Conservation (phyloP, 225 moss, liverwort and hornwort species). For the Polytrichum formosum region DNA sequence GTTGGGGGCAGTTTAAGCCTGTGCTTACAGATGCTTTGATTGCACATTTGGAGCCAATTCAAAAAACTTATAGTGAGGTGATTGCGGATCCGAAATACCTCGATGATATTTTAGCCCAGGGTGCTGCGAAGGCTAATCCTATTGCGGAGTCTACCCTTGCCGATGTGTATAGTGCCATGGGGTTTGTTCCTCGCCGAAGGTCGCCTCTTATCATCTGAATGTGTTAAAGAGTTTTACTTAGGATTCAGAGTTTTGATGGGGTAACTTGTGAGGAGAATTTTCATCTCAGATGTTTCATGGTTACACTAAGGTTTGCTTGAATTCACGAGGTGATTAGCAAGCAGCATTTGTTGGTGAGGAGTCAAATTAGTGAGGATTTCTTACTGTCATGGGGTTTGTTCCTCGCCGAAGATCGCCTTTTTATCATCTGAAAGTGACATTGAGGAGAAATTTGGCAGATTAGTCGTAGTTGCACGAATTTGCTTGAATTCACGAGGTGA, state of each 20-base stretch:
- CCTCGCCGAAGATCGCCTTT: constrained; percentile 37
- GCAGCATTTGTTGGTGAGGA: too few species aligned
- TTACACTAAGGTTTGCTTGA: too few species aligned
- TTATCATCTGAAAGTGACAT: too few species aligned
- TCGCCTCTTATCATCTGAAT: not conserved
- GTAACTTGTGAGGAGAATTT: too few species aligned
- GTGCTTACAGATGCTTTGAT: constrained; percentile 74
- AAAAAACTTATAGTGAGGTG: constrained; percentile 80
- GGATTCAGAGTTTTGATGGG: too few species aligned
- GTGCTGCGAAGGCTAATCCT: constrained; percentile 77
- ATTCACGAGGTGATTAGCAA: too few species aligned
- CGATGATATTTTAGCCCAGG: constrained; percentile 68
- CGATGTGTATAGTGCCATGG: constrained; percentile 83
- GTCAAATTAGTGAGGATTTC: too few species aligned
- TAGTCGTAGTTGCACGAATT: too few species aligned
- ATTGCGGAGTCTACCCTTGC: constrained; percentile 78
- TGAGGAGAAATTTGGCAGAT: too few species aligned
- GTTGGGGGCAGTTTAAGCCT: constrained; percentile 98
- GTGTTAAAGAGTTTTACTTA: too few species aligned
- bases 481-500: too few species aligned
- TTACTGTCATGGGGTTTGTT: constrained; percentile 80
- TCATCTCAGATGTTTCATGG: too few species aligned
- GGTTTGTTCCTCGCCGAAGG: constrained; percentile 67
- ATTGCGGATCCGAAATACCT: constrained; percentile 72
- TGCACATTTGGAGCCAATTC: constrained; percentile 82